Base-by-base conservation (phyloP, 1,284 basidiomycete species). In the Melanopsichium pennsylvanicum region DNA sequence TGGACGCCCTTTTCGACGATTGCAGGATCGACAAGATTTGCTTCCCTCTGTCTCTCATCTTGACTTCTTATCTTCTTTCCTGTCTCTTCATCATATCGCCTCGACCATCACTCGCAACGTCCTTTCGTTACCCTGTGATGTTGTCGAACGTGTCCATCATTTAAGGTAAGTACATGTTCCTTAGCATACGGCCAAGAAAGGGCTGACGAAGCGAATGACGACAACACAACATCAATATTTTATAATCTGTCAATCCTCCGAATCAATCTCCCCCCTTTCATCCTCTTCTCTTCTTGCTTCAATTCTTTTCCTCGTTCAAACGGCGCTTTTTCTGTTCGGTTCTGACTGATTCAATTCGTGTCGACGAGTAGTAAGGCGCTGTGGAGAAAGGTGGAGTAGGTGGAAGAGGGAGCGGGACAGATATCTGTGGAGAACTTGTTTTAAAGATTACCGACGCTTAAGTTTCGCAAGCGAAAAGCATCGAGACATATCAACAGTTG, bases 391-490 rank as follows among this genome's bases (percentile, higher is more conserved):
- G 32, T 34, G 32, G 7, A 29, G 27, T 29, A 25, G 19, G 22
- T 23, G 22, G 12, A n/a, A 22, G n/a, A 29, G 29, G 26, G 25
- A 10, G 7, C 21, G 35, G 23, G 34, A 27, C 12, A 19, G 18
- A 6, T 48, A n/a, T n/a, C n/a, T n/a, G 46, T 33, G 37, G 46
- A 48, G 37, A 48, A 25, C n/a, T 40, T 48, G 31, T 48, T 48
- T 33, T 26, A 16, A 40, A 48, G 40, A 19, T 27, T 33, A 19
- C 32, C 19, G 42, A 44, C 42, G 39, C 39, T 41, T 31, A 12
- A 80, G 44, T 77, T 68, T 11, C 75, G 50, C 23, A 80, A 67
- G 15, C 71, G 51, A 47, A 78, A 80, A 22, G 70, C 70, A 9
- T 72, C 74, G 19, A 61, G 63, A 7, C 71, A 66, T 26, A 62